Percentiles rank a stretch among this genome's conserved stretches.
phyloP scores from a whole-genome alignment of 1,284 basidiomycete species.

The Ceratobasidium theobromae region DNA sequence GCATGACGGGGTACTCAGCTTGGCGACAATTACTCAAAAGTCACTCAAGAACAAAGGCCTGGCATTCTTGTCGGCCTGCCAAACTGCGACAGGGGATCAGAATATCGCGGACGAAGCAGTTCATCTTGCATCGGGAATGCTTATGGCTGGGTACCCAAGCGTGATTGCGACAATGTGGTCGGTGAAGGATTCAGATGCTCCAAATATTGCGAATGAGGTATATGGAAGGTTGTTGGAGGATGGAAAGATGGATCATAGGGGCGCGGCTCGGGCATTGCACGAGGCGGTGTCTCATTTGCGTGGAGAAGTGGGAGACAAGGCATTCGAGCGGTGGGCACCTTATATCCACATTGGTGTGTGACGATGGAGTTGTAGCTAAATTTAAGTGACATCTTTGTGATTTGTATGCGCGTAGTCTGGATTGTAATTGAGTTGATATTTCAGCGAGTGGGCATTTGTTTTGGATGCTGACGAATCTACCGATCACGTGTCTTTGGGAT shows the following conservation, averaged over 20 bases:
- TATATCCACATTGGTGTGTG: neutral
- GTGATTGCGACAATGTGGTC: neutral
- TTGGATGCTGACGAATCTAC: too few species aligned
- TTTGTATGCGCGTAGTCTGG: too few species aligned
- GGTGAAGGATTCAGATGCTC: neutral
- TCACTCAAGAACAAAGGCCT: neutral
- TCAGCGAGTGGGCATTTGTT: too few species aligned
- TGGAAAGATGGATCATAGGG: neutral
- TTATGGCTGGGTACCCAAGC: constrained; percentile 28
- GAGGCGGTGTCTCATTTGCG: neutral
- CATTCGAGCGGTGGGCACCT: neutral
- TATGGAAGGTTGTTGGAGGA: neutral
- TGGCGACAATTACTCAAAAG: neutral
- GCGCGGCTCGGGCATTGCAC: neutral
- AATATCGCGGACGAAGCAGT: constrained; percentile 29
- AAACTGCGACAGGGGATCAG: constrained; percentile 19
- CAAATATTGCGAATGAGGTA: neutral
- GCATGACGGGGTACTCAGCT: neutral
- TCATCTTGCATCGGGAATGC: constrained; percentile 29
- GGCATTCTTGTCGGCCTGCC: neutral
- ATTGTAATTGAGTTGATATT: too few species aligned
- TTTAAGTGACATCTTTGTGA: too few species aligned
- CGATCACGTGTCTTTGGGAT: too few species aligned
- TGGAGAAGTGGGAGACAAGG: neutral
- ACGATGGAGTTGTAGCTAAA: too few species aligned